Evolutionary conservation across 208 protist genomes (phyloP).

Genomic region (Acanthamoeba castellanii): DNA sequence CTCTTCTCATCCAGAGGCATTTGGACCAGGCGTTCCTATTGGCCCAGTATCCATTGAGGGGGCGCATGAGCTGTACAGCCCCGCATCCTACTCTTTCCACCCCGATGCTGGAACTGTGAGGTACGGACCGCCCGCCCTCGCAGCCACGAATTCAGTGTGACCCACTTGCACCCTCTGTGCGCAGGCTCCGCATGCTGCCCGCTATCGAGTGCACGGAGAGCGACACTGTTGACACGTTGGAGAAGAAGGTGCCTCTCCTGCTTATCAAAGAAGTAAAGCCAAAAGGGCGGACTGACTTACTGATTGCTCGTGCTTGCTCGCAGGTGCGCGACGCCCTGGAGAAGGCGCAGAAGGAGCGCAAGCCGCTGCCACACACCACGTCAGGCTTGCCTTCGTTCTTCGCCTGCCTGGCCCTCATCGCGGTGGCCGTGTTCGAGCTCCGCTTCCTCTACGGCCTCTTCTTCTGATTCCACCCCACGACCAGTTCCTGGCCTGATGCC

Average conservation of each 20-base stretch:
- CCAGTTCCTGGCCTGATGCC: neutral
- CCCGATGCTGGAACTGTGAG: neutral
- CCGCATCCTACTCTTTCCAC: neutral
- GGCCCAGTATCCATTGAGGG: neutral
- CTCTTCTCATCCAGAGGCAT: neutral
- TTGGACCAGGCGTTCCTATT: neutral
- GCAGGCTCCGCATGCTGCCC: neutral
- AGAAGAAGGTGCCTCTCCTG: neutral
- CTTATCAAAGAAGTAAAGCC: neutral
- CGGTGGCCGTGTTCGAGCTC: neutral
- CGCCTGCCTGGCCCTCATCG: neutral
- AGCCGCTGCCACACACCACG: neutral
- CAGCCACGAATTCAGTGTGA: neutral
- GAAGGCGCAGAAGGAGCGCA: conserved; percentile 22
- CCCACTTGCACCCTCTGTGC: neutral
- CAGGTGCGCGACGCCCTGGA: neutral
- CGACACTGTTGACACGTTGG: neutral
- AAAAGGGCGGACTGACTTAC: neutral
- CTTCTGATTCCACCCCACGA: neutral
- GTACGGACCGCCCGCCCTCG: neutral
- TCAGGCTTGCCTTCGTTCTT: neutral
- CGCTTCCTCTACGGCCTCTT: conserved; percentile 3
- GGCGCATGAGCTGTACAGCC: neutral
- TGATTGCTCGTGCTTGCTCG: neutral
- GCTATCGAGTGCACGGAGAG: neutral